Evolutionary conservation across 2,329 filamentous ascomycete genomes (phyloP), one percentile per base, ranked within the genome.

Genomic region (Fragosphaeria purpurea): DNA sequence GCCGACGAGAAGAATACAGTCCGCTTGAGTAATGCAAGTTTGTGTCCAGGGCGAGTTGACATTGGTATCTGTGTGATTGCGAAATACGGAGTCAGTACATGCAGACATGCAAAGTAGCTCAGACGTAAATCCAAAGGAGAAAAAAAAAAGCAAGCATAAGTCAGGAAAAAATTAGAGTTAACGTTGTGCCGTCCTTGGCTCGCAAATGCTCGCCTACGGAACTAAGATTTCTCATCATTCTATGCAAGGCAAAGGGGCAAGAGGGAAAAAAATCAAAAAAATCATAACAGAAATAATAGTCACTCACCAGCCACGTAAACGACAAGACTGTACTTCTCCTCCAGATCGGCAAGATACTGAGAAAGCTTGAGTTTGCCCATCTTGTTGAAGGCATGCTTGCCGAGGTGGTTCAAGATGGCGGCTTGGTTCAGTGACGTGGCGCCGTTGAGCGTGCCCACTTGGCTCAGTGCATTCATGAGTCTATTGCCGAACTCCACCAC

Each of bases 41-140:
- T 96, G 89, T 0, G 94, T 98, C 93, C 93, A 98, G 0, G 91
- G 90, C 2, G 94, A 88, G 60, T 95, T 97, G 60, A 97, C 93
- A 54, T 83, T 95, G 5, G 94, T 98, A 65, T 98, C 93, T 84
- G 47, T 44, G 33, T 34, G 32, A 12, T 41, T 6, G 44, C 33
- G 33, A n/a, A 52, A 49, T 12, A 32, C 12, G 11, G 30, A 13
- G 45, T 47, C 34, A 45, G 47, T 41, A 45, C 13, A 32, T 9
- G 22, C 22, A 22, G 22, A 22, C 22, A 22, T 22, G 22, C 22
- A 22, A 22, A 3, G 40, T 11, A 33, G 30, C 11, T 30, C n/a
- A 33, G 35, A 10, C 6, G 10, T 4, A 3, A 22, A 41, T 12
- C 7, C 6, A 38, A 39, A 40, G 30, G 8, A 30, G 3, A 32